These are phyloP conservation scores for Pleurotus salmoneostramineus DNA, from an alignment of 768 basidiomycete species.

Conservation along the genomic window DNA sequence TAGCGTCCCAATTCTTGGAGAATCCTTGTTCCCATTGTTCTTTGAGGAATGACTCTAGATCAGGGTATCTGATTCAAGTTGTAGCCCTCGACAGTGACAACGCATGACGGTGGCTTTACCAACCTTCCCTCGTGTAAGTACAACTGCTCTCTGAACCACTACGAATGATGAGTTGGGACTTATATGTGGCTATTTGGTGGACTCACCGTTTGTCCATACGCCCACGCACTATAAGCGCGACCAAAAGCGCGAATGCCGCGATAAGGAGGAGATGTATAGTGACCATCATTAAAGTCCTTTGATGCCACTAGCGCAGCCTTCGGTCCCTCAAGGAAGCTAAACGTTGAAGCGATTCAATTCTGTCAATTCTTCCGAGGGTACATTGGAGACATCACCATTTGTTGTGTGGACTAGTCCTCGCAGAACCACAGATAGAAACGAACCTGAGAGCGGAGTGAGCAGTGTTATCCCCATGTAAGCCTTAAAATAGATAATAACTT, in stretches of 20 bases:
- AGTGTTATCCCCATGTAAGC: neutral
- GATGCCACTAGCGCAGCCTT: conserved; percentile 51
- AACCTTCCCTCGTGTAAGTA: conserved; percentile 39
- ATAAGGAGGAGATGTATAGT: conserved; percentile 44
- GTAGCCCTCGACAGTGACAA: neutral
- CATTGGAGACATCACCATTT: neutral
- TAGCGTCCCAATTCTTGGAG: conserved; percentile 47
- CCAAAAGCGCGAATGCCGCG: conserved; percentile 52
- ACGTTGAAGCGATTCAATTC: neutral
- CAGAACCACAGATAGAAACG: conserved; percentile 48
- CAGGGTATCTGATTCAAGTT: conserved; percentile 32
- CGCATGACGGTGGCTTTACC: conserved; percentile 9
- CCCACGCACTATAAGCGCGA: conserved; percentile 55
- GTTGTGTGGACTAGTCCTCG: conserved; percentile 43
- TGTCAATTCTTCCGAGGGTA: neutral
- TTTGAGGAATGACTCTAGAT: conserved; percentile 46
- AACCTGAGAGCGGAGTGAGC: conserved; percentile 30
- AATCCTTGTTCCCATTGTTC: conserved; percentile 46
- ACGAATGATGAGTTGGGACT: neutral
- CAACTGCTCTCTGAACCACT: conserved; percentile 54
- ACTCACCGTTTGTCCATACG: conserved; percentile 50
- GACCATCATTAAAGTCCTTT: conserved; percentile 50
- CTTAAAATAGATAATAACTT: conserved; percentile 22
- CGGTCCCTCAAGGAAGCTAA: conserved; percentile 56
- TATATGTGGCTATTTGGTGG: neutral